A percentile compares a stretch with the other conserved stretches of the same genome.
phyloP scores from a whole-genome alignment of 108 stramenopile species.

The Bacterosira constricta region DNA sequence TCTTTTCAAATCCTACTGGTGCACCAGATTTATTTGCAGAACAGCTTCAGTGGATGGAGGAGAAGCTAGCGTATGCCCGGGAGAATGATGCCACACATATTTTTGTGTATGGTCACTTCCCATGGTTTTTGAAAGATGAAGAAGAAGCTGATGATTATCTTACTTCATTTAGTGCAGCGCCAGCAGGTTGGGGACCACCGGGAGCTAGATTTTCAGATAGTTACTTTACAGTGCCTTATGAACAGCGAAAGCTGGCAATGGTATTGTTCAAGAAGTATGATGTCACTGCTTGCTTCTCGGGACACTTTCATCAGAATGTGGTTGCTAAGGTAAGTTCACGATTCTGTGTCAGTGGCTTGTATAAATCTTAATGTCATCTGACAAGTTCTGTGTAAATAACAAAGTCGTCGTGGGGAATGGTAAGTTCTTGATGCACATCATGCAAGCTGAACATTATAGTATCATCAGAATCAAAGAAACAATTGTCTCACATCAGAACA shows the following conservation, averaged over 20 bases:
- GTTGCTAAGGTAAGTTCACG: slow-evolving; percentile 63
- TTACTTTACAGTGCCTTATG: slow-evolving; percentile 66
- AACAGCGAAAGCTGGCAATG: slow-evolving; percentile 44
- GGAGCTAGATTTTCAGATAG: no score
- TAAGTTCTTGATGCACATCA: no score
- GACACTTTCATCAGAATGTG: slow-evolving; percentile 82
- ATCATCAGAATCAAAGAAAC: no score
- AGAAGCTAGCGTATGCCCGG: slow-evolving; percentile 52
- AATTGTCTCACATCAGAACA: no score
- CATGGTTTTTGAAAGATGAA: slow-evolving; percentile 76
- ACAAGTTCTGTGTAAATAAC: no score
- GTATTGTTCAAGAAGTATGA: slow-evolving; percentile 58
- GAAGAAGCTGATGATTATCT: slow-evolving; percentile 54
- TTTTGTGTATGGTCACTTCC: slow-evolving; percentile 77
- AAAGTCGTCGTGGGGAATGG: no score
- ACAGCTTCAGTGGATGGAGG: slow-evolving; percentile 69
- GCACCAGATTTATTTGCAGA: slow-evolving; percentile 51
- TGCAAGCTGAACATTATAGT: no score
- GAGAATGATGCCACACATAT: slow-evolving; percentile 49
- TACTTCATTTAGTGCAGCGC: no score
- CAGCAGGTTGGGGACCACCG: no score
- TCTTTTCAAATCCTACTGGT: slow-evolving; percentile 54
- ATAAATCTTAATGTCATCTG: no score
- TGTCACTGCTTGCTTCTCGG: slow-evolving; percentile 63
- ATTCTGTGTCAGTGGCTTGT: slow-evolving; percentile 53